Evolutionary conservation across 345 rosid genomes (phyloP).

Genomic region (Leavenworthia alabamica): DNA sequence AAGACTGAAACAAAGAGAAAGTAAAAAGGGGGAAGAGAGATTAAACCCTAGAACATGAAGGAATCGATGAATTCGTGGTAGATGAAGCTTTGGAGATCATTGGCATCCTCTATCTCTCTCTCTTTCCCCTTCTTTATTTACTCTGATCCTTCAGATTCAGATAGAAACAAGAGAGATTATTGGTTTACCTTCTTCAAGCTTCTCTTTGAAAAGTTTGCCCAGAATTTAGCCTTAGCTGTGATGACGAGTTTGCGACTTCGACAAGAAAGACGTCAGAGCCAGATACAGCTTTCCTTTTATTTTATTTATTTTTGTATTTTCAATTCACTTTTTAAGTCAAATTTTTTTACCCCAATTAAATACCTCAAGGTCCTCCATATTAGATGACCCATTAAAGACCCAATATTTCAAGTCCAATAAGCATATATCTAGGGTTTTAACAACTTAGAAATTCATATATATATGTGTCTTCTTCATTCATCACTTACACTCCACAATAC

Average conservation of each 20-base stretch:
- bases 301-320: too few species aligned
- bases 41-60: slow-evolving; percentile 58
- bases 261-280: slow-evolving; percentile 30
- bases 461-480: too few species aligned
- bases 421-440: too few species aligned
- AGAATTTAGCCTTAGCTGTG: slow-evolving; percentile 27
- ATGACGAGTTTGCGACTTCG: slow-evolving; percentile 36
- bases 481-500: too few species aligned
- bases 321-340: too few species aligned
- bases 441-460: too few species aligned
- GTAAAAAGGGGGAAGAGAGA: not conserved
- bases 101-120: slow-evolving; percentile 42
- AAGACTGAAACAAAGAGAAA: not conserved
- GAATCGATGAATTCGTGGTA: slow-evolving; percentile 64
- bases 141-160: slow-evolving; percentile 9
- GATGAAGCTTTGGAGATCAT: slow-evolving; percentile 73
- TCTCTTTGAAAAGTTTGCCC: not conserved
- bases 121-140: not conserved
- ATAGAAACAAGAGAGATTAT: slow-evolving; percentile 4
- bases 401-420: too few species aligned
- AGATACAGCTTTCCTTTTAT: too few species aligned
- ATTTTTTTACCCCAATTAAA: too few species aligned
- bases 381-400: too few species aligned
- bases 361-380: too few species aligned
- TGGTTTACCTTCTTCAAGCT: slow-evolving; percentile 13